Base-by-base conservation (phyloP, 2,329 filamentous ascomycete genomes). In the Passalora sequoiae region DNA sequence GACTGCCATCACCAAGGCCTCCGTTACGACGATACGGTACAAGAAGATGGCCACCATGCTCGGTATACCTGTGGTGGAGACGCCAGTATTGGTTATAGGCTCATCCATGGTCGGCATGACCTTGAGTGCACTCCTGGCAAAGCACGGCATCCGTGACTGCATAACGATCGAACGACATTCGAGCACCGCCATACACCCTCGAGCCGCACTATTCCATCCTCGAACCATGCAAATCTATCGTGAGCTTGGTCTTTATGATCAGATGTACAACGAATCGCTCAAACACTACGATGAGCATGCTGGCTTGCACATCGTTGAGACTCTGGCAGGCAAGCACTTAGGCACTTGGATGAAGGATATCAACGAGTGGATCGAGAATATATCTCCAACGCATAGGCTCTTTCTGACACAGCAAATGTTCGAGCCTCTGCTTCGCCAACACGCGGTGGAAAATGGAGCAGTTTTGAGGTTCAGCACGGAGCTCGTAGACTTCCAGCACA, bases 361-460 rank as follows among this genome's bases (percentile, higher is more conserved):
- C 17, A 54, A 50, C 27, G 43, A 54, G 16, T 49, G 51, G 9
- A 45, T 56, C 13, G 53, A 55, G 13, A 39, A 50, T 12, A 46
- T 56, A 12, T 50, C 41, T 13, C 46, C 55, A 2, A 49, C 47
- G 4, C 31, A 36, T 12, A 27, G 55, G 13, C 33, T 57, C 24
- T 57, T 55, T 44, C 42, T 57, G 20, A 57, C 55, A 6, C 53
- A 55, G 38, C 45, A 57, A 33, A 53, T 52, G 40, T 52, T 57
- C 25, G 55, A 57, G 40, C 53, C 55, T 8, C 38, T 57, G 12
- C 41, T 57, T n/a, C 43, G 53, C 6, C 27, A 44, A 15, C 38
- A 48, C n/a, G 55, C 55, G 13, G 15, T 35, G 9, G 43, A 41
- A 5, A 45, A 43, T 22, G 51, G 53, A 19, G 53, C 55, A 19